A percentile compares a stretch with the other conserved stretches of the same genome.
Evolutionary conservation across 202 grass and related monocot species (phyloP).

Genomic region (Dendrocalamus latiflorus): DNA sequence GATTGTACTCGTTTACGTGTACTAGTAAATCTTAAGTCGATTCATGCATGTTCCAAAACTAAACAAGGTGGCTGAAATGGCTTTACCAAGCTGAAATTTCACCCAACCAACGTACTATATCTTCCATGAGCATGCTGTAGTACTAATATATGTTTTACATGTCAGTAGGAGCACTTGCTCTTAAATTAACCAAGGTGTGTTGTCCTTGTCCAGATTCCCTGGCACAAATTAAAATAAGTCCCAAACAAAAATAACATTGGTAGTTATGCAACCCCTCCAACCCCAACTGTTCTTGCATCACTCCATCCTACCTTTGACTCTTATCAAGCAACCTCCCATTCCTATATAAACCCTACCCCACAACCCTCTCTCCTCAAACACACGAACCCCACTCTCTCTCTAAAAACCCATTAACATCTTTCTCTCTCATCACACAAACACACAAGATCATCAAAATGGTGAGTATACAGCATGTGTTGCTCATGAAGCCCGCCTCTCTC

Average conservation of each 20-base stretch:
- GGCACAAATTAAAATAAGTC: neutral
- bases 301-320: neutral
- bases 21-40: too few relatives aligned
- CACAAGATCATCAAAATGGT: slow-evolving; percentile 14
- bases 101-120: too few relatives aligned
- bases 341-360: neutral
- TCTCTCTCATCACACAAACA: neutral
- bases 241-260: neutral
- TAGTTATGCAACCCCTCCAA: slow-evolving; percentile 51
- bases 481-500: neutral
- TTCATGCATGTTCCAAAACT: too few relatives aligned
- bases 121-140: neutral
- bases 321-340: neutral
- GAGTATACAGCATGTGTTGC: neutral
- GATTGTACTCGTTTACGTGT: too few relatives aligned
- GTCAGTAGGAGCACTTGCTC: neutral
- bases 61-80: too few relatives aligned
- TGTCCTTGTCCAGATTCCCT: neutral
- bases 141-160: neutral
- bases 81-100: too few relatives aligned
- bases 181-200: neutral
- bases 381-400: neutral
- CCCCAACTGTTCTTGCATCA: slow-evolving; percentile 36
- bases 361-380: neutral
- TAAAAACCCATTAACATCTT: neutral